phyloP scores from a whole-genome alignment of 2,329 filamentous ascomycete genomes.

The Fusarium sp. region DNA sequence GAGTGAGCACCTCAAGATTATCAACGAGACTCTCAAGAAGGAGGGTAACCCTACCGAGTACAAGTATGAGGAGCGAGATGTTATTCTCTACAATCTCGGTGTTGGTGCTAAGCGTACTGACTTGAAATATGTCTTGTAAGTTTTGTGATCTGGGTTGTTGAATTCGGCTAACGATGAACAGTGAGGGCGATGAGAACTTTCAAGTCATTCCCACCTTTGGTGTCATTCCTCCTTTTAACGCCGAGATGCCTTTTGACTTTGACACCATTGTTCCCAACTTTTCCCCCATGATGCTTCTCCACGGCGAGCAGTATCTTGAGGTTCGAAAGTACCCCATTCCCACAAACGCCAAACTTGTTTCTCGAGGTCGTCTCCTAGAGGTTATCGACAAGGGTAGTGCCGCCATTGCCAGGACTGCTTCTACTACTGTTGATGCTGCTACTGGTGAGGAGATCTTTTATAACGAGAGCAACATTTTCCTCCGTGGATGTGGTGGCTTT shows the following conservation, averaged over 20 bases:
- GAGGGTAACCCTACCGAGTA: conserved; percentile 80
- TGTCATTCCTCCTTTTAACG: conserved; percentile 93
- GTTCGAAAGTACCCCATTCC: conserved; percentile 92
- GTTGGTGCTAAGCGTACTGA: conserved; percentile 92
- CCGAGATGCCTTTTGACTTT: conserved; percentile 82
- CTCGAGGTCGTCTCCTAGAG: conserved; percentile 85
- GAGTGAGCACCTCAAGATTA: conserved; percentile 78
- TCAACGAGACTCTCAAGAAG: conserved; percentile 79
- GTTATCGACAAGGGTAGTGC: conserved; percentile 96
- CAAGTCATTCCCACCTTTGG: conserved; percentile 95
- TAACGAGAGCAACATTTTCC: conserved; percentile 94
- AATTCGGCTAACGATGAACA: conserved; percentile 35
- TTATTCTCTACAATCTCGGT: conserved; percentile 95
- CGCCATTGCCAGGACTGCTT: conserved; percentile 83
- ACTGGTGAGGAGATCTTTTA: conserved; percentile 95
- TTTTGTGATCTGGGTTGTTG: background rate
- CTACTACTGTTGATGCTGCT: conserved; percentile 85
- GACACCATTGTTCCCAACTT: conserved; percentile 93
- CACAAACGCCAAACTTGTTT: conserved; percentile 81
- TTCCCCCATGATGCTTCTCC: conserved; percentile 97
- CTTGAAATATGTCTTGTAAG: conserved; percentile 82
- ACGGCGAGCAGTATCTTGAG: conserved; percentile 98
- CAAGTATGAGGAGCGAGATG: conserved; percentile 86
- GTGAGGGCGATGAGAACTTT: conserved; percentile 90
- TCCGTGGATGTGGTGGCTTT: conserved; percentile 91